A percentile compares a stretch with the other conserved stretches of the same genome.
phyloP scores from a whole-genome alignment of 2,329 filamentous ascomycete species.

The Hypoxylon sp. region DNA sequence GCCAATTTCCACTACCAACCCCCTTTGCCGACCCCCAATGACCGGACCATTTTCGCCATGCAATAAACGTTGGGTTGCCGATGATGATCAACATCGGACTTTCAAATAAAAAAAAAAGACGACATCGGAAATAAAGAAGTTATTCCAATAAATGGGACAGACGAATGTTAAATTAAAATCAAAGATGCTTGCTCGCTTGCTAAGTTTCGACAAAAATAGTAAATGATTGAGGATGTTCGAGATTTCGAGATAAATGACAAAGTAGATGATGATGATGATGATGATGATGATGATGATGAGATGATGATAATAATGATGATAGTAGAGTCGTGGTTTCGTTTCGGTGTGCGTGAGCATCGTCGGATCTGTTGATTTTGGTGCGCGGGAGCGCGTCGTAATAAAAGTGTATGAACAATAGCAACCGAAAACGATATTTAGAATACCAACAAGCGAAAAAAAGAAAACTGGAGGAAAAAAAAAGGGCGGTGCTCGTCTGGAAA shows the following conservation, averaged over 20 bases:
- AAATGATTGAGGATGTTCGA: slow-evolving; percentile 47
- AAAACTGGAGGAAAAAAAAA: slow-evolving; percentile 27
- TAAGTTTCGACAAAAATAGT: slow-evolving; percentile 52
- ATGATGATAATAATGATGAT: slow-evolving; percentile 23
- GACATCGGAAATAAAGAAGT: slow-evolving; percentile 1
- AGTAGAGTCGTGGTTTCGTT: slow-evolving; percentile 47
- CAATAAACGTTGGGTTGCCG: slow-evolving; percentile 45
- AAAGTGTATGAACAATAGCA: slow-evolving; percentile 52
- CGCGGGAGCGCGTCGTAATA: slow-evolving; percentile 53
- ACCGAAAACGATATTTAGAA: slow-evolving; percentile 52
- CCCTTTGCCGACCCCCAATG: slow-evolving; percentile 34
- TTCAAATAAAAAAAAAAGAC: slow-evolving; percentile 16
- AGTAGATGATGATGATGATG: slow-evolving; percentile 43
- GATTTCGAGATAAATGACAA: slow-evolving; percentile 48
- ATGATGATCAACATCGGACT: slow-evolving; percentile 30
- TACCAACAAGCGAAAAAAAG: slow-evolving; percentile 38
- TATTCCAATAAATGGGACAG: slow-evolving; percentile 43
- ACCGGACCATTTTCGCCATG: slow-evolving; percentile 55
- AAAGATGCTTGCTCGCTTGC: slow-evolving; percentile 60
- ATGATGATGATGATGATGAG: slow-evolving; percentile 17
- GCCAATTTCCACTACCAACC: slow-evolving; percentile 41
- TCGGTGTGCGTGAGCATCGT: slow-evolving; percentile 55
- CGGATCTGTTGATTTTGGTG: slow-evolving; percentile 53
- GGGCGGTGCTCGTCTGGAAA: not conserved
- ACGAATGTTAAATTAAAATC: slow-evolving; percentile 48